Evolutionary conservation across 2,329 filamentous ascomycete genomes (phyloP).

Genomic region (Ilyonectria sp.): DNA sequence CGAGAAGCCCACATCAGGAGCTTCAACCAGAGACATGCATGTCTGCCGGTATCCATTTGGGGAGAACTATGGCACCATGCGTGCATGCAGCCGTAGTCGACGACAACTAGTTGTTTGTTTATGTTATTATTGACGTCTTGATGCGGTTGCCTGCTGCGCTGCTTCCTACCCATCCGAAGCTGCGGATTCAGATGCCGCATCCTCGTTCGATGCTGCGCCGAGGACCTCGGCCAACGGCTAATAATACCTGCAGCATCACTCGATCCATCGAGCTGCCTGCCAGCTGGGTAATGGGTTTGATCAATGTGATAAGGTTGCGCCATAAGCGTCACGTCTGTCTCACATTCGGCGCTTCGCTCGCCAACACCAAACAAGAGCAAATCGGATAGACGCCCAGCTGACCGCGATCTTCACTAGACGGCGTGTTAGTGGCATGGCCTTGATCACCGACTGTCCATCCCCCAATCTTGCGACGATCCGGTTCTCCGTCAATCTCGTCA

Average conservation of each 20-base stretch:
- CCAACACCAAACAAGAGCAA: slow-evolving; percentile 7
- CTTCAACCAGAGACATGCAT: slow-evolving; percentile 14
- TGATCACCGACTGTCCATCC: neutral
- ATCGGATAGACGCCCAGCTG: neutral
- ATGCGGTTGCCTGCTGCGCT: neutral
- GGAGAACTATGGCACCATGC: slow-evolving; percentile 28
- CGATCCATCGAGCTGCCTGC: neutral
- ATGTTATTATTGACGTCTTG: slow-evolving; percentile 11
- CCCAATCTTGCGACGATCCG: neutral
- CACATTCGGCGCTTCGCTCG: neutral
- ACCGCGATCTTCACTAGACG: neutral
- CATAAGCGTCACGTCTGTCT: neutral
- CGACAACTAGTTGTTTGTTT: slow-evolving; percentile 15
- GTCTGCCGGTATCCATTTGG: slow-evolving; percentile 12
- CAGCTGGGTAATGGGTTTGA: neutral
- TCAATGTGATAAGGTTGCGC: neutral
- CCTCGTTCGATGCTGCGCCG: slow-evolving; percentile 1
- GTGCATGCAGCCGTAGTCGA: slow-evolving; percentile 6
- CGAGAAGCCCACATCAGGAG: neutral
- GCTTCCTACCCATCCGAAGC: slow-evolving; percentile 1
- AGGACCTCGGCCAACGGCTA: neutral
- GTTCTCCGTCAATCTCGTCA: slow-evolving; percentile 19
- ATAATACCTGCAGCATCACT: neutral
- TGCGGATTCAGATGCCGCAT: neutral
- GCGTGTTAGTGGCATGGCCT: neutral